phyloP scores from a whole-genome alignment of 148 eudicot species.

The Euryodendron excelsum region DNA sequence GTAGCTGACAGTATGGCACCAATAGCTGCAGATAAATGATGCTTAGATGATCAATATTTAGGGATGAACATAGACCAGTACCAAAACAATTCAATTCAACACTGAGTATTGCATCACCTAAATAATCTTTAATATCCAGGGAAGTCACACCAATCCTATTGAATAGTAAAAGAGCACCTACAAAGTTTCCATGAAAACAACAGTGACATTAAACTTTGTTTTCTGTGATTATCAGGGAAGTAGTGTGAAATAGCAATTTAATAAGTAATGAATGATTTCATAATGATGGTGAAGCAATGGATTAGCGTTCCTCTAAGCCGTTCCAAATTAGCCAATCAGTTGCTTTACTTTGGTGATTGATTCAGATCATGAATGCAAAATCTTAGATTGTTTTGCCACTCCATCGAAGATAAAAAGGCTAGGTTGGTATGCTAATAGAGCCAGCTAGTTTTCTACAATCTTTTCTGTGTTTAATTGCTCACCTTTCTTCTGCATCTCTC shows the following conservation, averaged over 20 bases:
- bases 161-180: slow-evolving; percentile 45
- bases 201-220: not conserved
- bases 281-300: not conserved
- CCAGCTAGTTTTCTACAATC: too few species aligned
- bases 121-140: slow-evolving; percentile 44
- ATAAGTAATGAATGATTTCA: not conserved
- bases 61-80: not conserved
- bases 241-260: not conserved
- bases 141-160: slow-evolving; percentile 45
- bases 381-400: too few species aligned
- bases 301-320: not conserved
- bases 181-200: slow-evolving; percentile 17
- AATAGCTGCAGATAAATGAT: slow-evolving; percentile 46
- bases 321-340: not conserved
- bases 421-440: too few species aligned
- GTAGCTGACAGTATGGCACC: slow-evolving; percentile 94
- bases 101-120: slow-evolving; percentile 36
- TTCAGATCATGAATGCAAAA: too few species aligned
- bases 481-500: too few species aligned
- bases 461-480: too few species aligned
- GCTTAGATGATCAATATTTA: slow-evolving; percentile 2
- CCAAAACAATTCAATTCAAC: not conserved
- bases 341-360: not conserved
- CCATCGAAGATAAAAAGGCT: too few species aligned
- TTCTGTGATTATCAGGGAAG: not conserved